These are phyloP conservation scores for Aspergillus coremiiformis DNA, from an alignment of 495 filamentous ascomycete species.

Conservation along the genomic window DNA sequence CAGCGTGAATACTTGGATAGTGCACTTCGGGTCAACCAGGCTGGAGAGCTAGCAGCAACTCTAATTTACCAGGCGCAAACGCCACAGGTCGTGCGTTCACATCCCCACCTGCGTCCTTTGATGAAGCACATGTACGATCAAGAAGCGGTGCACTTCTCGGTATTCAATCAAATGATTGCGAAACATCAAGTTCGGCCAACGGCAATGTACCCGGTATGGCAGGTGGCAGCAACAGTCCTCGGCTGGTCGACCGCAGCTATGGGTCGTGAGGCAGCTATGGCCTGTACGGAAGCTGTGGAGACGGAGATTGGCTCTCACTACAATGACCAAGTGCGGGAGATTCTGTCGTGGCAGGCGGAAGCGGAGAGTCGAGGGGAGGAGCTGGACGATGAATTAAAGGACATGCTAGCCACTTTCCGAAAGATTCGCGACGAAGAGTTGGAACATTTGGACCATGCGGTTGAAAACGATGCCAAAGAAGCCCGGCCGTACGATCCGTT, in stretches of 20 bases:
- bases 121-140: constrained; percentile 99
- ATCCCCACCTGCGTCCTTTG: constrained; percentile 79
- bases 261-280: constrained; percentile 94
- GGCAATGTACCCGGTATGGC: constrained; percentile 89
- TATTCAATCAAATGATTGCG: constrained; percentile 77
- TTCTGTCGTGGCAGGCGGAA: constrained; percentile 72
- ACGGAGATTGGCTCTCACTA: constrained; percentile 97
- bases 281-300: constrained; percentile 96
- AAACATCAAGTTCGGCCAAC: constrained; percentile 90
- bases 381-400: constrained; percentile 68
- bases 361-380: constrained; percentile 59
- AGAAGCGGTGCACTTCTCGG: constrained; percentile 76
- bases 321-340: constrained; percentile 76
- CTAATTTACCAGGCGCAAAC: constrained; percentile 80
- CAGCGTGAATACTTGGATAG: constrained; percentile 72
- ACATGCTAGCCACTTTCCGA: constrained; percentile 65
- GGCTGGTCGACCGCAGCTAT: constrained; percentile 87
- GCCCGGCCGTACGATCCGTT: constrained; percentile 83
- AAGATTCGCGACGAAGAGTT: constrained; percentile 92
- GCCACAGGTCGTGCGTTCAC: constrained; percentile 61
- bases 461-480: constrained; percentile 83
- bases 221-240: constrained; percentile 69
- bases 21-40: constrained; percentile 85
- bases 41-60: constrained; percentile 79
- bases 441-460: constrained; percentile 92